Evolutionary conservation across 78 protist genomes (phyloP).

Genomic region (Planoprotostelium fungivorum): DNA sequence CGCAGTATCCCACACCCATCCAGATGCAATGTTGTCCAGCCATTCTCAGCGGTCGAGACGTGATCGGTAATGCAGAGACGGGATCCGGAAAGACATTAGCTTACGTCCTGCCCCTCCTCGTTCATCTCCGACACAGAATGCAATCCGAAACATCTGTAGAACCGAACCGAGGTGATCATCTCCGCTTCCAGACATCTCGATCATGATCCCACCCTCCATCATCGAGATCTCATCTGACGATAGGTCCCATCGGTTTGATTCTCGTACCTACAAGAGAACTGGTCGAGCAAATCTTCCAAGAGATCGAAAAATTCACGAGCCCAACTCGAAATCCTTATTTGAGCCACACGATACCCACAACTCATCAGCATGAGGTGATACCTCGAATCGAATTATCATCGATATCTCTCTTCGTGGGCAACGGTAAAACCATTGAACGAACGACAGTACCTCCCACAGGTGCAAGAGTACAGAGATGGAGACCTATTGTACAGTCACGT

Average conservation of each 20-base stretch:
- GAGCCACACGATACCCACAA: no score
- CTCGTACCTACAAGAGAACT: slow-evolving; percentile 98
- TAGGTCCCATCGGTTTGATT: slow-evolving; percentile 90
- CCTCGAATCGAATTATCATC: no score
- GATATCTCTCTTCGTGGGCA: slow-evolving; percentile 14
- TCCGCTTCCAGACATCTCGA: slow-evolving; percentile 16
- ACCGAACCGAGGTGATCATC: slow-evolving; percentile 7
- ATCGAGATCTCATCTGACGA: neutral
- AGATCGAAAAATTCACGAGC: neutral
- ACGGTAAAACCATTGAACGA: neutral
- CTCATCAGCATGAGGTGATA: no score
- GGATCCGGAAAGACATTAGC: slow-evolving; percentile 99
- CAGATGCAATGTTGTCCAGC: slow-evolving; percentile 61
- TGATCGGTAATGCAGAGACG: slow-evolving; percentile 80
- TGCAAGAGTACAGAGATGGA: neutral
- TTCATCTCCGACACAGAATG: slow-evolving; percentile 5
- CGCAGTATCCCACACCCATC: slow-evolving; percentile 52
- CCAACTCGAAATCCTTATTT: neutral
- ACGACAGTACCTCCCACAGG: neutral
- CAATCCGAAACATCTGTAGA: neutral
- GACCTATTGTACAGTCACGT: neutral
- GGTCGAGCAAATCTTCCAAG: slow-evolving; percentile 85
- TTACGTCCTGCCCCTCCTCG: slow-evolving; percentile 88
- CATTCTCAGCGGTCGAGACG: slow-evolving; percentile 25
- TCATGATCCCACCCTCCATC: no score